Base-by-base conservation (phyloP, 129 eudicot species). In the Mikania micrantha region DNA sequence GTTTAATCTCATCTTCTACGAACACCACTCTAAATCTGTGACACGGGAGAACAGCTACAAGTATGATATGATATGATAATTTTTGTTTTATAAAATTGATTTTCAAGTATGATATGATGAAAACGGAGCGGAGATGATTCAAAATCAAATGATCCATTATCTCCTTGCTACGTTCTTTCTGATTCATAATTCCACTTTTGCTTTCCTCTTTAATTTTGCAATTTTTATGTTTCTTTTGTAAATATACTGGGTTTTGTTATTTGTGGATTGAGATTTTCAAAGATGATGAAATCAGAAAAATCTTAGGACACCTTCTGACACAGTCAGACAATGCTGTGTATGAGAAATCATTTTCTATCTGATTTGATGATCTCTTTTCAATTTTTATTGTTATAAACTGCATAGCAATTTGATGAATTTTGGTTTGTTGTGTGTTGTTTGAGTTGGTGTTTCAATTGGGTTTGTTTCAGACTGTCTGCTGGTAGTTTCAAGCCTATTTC, bases 261-360 rank as follows among this genome's bases (percentile, higher is more conserved):
- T 3, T n/a, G 9, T 48, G 64, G 10, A 20, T 21, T 17, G 28
- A 50, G 74, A 66, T 59, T 47, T 27, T 72, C 54, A 74, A 81
- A 84, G 27, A 78, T 84, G 89, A 84, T 84, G 89, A 84, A 72
- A 84, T 58, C 57, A 70, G 52, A 44, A 71, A 53, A 74, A 84
- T 84, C 89, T 84, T 84, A 84, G 89, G 89, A 84, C 89, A 84
- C 89, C 89, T 84, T 84, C 89, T 84, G 89, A 84, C 89, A 80
- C 81, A 57, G 89, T 74, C 13, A 61, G 83, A 77, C 79, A 77
- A 80, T 77, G 83, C 89, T 80, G 81, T 84, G 89, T 77, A 77
- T 84, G 89, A 84, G 89, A 84, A 84, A 49, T 9, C 72, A 27
- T 64, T 79, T 73, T 54, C 28, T 12, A 2, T 77, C 89, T 84